Conservation (phyloP, 331 rosid genomes). For the Quercus phellos region DNA sequence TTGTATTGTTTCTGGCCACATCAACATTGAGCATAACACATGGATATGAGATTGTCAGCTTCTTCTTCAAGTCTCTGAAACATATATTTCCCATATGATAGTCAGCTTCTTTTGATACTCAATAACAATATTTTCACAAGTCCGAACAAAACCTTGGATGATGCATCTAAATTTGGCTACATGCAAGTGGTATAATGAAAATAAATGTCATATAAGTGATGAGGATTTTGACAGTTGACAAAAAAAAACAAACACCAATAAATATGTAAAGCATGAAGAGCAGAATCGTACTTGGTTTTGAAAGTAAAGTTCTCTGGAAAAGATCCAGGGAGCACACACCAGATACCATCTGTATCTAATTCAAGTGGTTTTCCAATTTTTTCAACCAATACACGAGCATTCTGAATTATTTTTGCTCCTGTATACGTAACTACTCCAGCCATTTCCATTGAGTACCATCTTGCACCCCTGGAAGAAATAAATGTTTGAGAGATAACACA, state of each 20-base stretch:
- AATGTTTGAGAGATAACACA: constrained; percentile 4
- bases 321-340: constrained; percentile 99
- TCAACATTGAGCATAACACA: constrained; percentile 99
- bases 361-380: constrained; percentile 98
- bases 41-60: constrained; percentile 93
- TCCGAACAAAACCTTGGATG: constrained; percentile 6
- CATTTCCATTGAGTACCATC: constrained; percentile 99
- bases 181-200: constrained; percentile 13
- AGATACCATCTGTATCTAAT: constrained; percentile 96
- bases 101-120: constrained; percentile 29
- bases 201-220: not conserved
- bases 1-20: constrained; percentile 94
- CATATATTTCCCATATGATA: constrained; percentile 17
- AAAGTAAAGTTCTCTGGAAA: constrained; percentile 94
- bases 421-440: constrained; percentile 99
- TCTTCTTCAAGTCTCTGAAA: constrained; percentile 79
- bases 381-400: constrained; percentile 88
- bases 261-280: constrained; percentile 13
- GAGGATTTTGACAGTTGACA: not conserved
- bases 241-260: constrained; percentile 1
- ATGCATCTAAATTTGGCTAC: not conserved
- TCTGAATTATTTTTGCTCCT: constrained; percentile 97
- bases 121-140: constrained; percentile 10
- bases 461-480: constrained; percentile 74
- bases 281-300: constrained; percentile 67